Percentiles rank a stretch among this genome's conserved stretches.
These are phyloP conservation scores for Barnettozyma populi DNA, from an alignment of 805 yeast genomes.

Conservation along the genomic window DNA sequence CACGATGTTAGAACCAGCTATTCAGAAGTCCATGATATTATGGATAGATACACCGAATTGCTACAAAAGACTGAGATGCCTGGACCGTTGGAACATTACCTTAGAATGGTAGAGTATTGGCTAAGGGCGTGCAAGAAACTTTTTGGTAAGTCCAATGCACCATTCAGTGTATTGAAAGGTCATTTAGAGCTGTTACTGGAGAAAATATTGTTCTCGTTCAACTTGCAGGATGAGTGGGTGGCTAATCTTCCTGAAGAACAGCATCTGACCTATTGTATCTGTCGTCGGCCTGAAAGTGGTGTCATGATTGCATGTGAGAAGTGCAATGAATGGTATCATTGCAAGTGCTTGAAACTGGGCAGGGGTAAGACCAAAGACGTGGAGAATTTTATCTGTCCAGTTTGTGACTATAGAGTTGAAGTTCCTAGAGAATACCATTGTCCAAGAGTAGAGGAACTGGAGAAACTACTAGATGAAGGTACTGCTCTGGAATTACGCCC, in stretches of 20 bases:
- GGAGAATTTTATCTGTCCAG: conserved; percentile 44
- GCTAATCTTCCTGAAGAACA: conserved; percentile 11
- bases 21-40: conserved; percentile 23
- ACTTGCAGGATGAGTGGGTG: conserved; percentile 23
- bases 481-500: conserved; percentile 27
- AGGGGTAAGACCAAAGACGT: conserved; percentile 26
- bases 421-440: conserved; percentile 30
- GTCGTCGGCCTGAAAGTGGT: conserved; percentile 56
- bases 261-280: conserved; percentile 45
- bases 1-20: conserved; percentile 29
- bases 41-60: conserved; percentile 19
- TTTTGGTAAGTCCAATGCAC: conserved; percentile 33
- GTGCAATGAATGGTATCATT: conserved; percentile 72
- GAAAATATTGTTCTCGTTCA: conserved; percentile 20
- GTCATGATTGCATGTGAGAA: conserved; percentile 66
- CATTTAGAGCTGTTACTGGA: conserved; percentile 24
- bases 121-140: conserved; percentile 27
- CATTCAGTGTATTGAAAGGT: conserved; percentile 25
- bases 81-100: conserved; percentile 17
- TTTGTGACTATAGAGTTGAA: conserved; percentile 39
- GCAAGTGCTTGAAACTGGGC: conserved; percentile 45
- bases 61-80: conserved; percentile 1
- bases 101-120: conserved; percentile 34
- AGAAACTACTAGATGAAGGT: conserved; percentile 26
- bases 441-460: conserved; percentile 31